These are phyloP conservation scores for Fusarium sulawesiense DNA, from an alignment of 2,329 filamentous ascomycete genomes.

Conservation along the genomic window DNA sequence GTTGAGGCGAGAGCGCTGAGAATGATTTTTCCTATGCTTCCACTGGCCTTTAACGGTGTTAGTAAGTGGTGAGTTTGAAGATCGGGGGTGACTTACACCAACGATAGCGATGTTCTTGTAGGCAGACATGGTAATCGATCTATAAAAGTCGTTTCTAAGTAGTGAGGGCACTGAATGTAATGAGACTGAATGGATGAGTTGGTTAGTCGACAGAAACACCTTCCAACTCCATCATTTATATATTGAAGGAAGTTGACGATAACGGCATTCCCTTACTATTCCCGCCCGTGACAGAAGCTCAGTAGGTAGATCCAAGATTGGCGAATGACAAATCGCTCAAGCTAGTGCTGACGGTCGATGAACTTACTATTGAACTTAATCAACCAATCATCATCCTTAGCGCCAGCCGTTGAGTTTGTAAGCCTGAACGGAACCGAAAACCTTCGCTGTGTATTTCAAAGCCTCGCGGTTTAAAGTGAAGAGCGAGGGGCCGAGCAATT, in stretches of 20 bases:
- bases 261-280: neutral
- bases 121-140: neutral
- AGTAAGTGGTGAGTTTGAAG: accelerated
- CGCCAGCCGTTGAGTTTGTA: neutral
- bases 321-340: neutral
- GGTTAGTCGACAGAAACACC: accelerated
- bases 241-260: neutral
- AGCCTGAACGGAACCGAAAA: neutral
- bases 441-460: neutral
- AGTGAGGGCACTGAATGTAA: accelerated
- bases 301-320: neutral
- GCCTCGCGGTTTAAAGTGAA: neutral
- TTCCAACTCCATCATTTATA: neutral
- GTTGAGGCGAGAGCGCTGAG: neutral
- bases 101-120: neutral
- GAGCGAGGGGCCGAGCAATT: neutral
- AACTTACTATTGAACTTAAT: accelerated
- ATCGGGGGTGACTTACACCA: neutral
- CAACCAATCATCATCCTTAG: neutral
- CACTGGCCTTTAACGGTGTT: neutral
- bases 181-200: neutral
- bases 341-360: neutral
- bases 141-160: accelerated
- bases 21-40: conserved; percentile 6
- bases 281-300: too few species aligned